Base-by-base conservation (phyloP, 768 basidiomycete species). In the Vararia minispora region DNA sequence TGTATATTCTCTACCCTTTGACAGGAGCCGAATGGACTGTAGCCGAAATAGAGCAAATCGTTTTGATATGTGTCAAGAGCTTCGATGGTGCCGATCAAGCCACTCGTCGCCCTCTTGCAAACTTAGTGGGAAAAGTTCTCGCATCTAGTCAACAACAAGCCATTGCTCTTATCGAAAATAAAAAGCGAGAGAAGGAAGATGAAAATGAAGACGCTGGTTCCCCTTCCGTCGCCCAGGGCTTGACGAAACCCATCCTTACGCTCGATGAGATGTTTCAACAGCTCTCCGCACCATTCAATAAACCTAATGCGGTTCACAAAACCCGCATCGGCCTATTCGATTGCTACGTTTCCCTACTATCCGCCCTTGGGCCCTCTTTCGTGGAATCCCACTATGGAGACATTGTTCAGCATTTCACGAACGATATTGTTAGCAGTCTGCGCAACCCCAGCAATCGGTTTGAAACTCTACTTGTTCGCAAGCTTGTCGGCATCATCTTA, bases 311-410 rank as follows among this genome's bases (percentile, higher is more conserved):
- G 0, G 67, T 81, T 1, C 75, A 84, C 27, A 79, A 79, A 57
- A 73, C 74, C 2, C 74, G 85, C 16, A 79, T 89, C 24, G 90
- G 88, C 6, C 72, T 98, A 17, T 80, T 95, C 53, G 88, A 95
- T 46, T 79, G 88, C 48, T 95, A 97, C 51, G 70, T 78, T 5
- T 74, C 84, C 0, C 58, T 94, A 3, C 67, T 98, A 46, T 72
- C 68, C 4, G 67, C 71, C 8, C 75, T 98, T 7, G 94, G 92
- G 0, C 44, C 79, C 2, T 52, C 59, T 1, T 98, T 85, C 54
- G 76, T 88, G 31, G 92, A 99, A 56, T 56, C 60, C 14, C 84
- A 94, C 53, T 98, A 91, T 45, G 66, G 76, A 5, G 68, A 82
- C 16, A 73, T 99, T 40, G 69, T 85, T 22, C 63, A 65, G 24